Base-by-base conservation (phyloP, 2,329 filamentous ascomycete species). In the Aureobasidium leucospermi region DNA sequence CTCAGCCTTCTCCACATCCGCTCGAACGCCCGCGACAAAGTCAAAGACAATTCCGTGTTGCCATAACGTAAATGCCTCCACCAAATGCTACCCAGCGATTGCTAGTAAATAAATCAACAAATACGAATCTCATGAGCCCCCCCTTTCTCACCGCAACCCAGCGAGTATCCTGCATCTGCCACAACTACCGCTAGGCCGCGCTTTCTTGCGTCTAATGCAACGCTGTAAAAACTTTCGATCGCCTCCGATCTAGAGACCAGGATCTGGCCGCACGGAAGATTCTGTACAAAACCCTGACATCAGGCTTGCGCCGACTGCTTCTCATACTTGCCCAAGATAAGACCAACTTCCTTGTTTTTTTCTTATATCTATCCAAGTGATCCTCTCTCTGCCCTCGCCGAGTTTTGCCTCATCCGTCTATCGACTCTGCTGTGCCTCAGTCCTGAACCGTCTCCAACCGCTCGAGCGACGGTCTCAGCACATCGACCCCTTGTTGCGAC, bases 261-360 rank as follows among this genome's bases (percentile, higher is more conserved):
- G 10, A 46, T 57, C 43, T 58, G 34, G 55, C 55, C 55, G 55
- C 42, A 48, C 55, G 42, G 43, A 36, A 47, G 32, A 47, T 58
- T 41, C 23, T 47, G 42, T 58, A 39, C 43, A 47, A 57, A 58
- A 48, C 55, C 55, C 32, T 58, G 43, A 47, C 32, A 48, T 48
- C 55, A 47, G 53, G 53, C 34, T 36, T 38, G 42, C 53, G 36
- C 41, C 39, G 29, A 45, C 15, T 47, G 42, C 43, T 4, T 4
- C 32, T 7, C 29, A 43, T 41, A 29, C 15, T 41, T 42, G 28
- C 29, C 11, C 31, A 45, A 58, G 55, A 58, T 58, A 58, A 58
- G 55, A 36, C 16, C 11, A 2, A 11, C 23, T 31, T 39, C 43
- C 32, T 39, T 47, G 23, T 31, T 48, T 48, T 45, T 57, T 43